Base-by-base conservation (phyloP, 768 basidiomycete species). In the Tubosaeta brunneosetosa region DNA sequence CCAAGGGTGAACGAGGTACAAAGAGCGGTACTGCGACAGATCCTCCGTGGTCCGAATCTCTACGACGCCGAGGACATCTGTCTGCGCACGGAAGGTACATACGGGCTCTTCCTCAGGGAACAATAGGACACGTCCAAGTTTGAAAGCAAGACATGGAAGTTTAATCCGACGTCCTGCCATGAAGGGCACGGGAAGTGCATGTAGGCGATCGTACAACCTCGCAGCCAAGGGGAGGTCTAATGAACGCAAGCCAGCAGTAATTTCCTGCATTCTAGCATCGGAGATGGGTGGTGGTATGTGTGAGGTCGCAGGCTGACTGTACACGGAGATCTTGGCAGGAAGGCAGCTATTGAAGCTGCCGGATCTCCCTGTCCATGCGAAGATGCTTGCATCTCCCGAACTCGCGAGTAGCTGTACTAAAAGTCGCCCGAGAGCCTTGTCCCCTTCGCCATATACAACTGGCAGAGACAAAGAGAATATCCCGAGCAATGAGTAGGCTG, bases 1-100 rank as follows among this genome's bases (percentile, higher is more conserved):
- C 52, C 52, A 53, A 0, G 52, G 52, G 11, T 49, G 52, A 22
- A 53, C n/a, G 33, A 53, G 52, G 47, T n/a, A 22, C 8, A 49
- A 43, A 16, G 36, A 33, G 6, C 29, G 16, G 4, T 26, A 4
- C 16, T 8, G 36, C 6, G 47, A 45, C 7, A 49, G 34, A 48
- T 38, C 47, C 3, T 53, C 45, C 5, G 10, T 33, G 22, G 52
- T 53, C 27, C 33, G 36, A 25, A 53, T 53, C 17, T 53, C 42
- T 29, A 53, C 52, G n/a, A 25, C 27, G 2, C 52, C 47, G 1
- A 48, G 47, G 1, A 17, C 27, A 3, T 16, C 17, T 13, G 47
- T 40, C 19, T 29, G 37, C 9, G 45, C 47, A 29, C 43, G 37
- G 33, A 49, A 41, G 9, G 19, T 5, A 19, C 22, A n/a, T n/a